Conservation (phyloP, 2,329 filamentous ascomycete species). For the Cyphellophora europaea region DNA sequence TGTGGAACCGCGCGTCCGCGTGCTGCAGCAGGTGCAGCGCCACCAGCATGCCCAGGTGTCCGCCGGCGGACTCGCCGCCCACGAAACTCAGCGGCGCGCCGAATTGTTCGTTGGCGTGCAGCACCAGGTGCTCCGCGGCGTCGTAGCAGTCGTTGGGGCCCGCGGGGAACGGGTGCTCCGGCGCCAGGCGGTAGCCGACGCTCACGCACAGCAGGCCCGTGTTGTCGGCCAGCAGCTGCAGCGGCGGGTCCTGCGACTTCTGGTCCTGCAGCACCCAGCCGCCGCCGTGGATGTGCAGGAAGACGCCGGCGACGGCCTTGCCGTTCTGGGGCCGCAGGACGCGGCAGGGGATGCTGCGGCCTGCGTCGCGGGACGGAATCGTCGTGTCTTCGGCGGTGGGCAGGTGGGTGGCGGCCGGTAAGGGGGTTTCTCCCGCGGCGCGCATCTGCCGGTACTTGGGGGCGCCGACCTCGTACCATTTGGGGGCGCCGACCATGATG, state of each 20-base stretch:
- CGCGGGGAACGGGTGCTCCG: constrained; percentile 49
- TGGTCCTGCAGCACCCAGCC: constrained; percentile 29
- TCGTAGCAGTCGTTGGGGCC: constrained; percentile 50
- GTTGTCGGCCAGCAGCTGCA: constrained; percentile 42
- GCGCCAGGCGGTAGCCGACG: constrained; percentile 51
- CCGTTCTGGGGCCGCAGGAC: constrained; percentile 42
- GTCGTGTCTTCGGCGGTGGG: constrained; percentile 34
- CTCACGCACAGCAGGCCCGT: constrained; percentile 42
- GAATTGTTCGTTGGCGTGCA: constrained; percentile 23
- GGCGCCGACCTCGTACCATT: constrained; percentile 48
- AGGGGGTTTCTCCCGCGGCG: constrained; percentile 42
- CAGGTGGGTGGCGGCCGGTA: constrained; percentile 39
- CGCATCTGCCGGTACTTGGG: constrained; percentile 45
- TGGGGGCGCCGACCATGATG: constrained; percentile 32
- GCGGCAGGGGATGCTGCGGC: constrained; percentile 43
- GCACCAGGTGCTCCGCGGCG: constrained; percentile 28
- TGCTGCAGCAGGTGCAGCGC: constrained; percentile 37
- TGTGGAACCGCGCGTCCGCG: constrained; percentile 18
- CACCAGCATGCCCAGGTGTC: constrained; percentile 38
- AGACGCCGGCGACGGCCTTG: constrained; percentile 31
- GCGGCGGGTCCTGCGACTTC: constrained; percentile 34
- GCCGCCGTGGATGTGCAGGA: constrained; percentile 49
- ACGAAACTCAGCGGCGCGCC: constrained; percentile 35
- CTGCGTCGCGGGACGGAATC: constrained; percentile 44
- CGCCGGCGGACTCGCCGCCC: constrained; percentile 42